Conservation (phyloP, 2,329 filamentous ascomycete genomes). For the Ophiocordyceps camponoti-rufipedis region DNA sequence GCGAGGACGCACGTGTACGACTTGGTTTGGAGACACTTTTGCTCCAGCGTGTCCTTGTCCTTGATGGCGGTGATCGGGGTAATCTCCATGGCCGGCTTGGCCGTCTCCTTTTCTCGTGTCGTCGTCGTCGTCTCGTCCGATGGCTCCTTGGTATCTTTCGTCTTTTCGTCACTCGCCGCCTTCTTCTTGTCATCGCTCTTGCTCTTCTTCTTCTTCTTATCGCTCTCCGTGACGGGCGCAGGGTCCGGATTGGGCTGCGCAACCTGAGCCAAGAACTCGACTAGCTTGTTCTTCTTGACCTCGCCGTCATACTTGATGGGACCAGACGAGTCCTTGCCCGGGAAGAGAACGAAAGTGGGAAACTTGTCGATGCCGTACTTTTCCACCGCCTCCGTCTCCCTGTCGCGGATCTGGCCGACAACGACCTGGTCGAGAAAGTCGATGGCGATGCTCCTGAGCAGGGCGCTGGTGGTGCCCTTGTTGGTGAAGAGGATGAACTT, state of each 20-base stretch:
- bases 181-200: slow-evolving; percentile 7
- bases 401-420: slow-evolving; percentile 69
- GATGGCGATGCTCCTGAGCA: slow-evolving; percentile 71
- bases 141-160: slow-evolving; percentile 13
- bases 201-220: slow-evolving; percentile 20
- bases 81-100: slow-evolving; percentile 14
- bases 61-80: slow-evolving; percentile 49
- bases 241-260: slow-evolving; percentile 67
- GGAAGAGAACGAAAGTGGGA: slow-evolving; percentile 65
- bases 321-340: slow-evolving; percentile 21
- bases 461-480: slow-evolving; percentile 71
- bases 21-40: slow-evolving; percentile 56
- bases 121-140: slow-evolving; percentile 7
- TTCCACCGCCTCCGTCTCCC: slow-evolving; percentile 53
- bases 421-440: slow-evolving; percentile 71
- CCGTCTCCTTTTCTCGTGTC: slow-evolving; percentile 1
- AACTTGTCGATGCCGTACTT: slow-evolving; percentile 62
- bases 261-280: slow-evolving; percentile 65
- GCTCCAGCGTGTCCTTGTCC: slow-evolving; percentile 42
- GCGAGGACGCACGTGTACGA: slow-evolving; percentile 72
- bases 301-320: slow-evolving; percentile 62
- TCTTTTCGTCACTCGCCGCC: slow-evolving; percentile 15
- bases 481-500: slow-evolving; percentile 89
- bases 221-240: slow-evolving; percentile 18
- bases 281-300: slow-evolving; percentile 66